Percentiles rank a stretch among this genome's conserved stretches.
These are phyloP conservation scores for Lecanosticta acicola DNA, from an alignment of 2,329 filamentous ascomycete genomes.

Conservation along the genomic window DNA sequence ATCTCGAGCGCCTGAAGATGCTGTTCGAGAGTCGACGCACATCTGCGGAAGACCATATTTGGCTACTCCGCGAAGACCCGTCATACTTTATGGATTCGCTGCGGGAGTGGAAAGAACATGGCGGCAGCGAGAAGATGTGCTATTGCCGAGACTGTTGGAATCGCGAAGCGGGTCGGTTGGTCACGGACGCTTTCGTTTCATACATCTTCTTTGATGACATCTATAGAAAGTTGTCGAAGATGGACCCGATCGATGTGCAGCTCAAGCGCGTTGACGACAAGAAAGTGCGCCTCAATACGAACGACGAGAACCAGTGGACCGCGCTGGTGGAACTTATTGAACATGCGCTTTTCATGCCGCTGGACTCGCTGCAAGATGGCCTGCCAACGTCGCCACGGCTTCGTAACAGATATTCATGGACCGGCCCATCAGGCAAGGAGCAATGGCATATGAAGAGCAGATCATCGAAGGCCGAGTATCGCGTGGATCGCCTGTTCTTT, in stretches of 20 bases:
- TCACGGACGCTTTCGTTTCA: constrained; percentile 15
- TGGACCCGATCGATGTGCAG: constrained; percentile 27
- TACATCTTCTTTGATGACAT: constrained; percentile 22
- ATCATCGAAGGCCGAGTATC: constrained; percentile 7
- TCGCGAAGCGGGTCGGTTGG: constrained; percentile 12
- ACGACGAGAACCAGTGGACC: constrained; percentile 37
- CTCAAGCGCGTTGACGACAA: constrained; percentile 39
- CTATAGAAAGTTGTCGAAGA: constrained; percentile 8
- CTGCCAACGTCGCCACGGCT: constrained; percentile 21
- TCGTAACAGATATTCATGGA: constrained; percentile 12
- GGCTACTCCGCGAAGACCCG: constrained; percentile 54
- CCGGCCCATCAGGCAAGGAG: not conserved
- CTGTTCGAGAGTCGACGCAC: constrained; percentile 41
- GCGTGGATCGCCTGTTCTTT: constrained; percentile 13
- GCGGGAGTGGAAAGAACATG: constrained; percentile 44
- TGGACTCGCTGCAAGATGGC: constrained; percentile 8
- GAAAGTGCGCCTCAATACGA: constrained; percentile 32
- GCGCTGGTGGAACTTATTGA: constrained; percentile 31
- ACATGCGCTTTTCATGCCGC: constrained; percentile 7
- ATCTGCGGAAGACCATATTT: constrained; percentile 50
- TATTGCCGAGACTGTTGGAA: constrained; percentile 13
- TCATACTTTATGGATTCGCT: constrained; percentile 48
- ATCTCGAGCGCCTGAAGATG: constrained; percentile 42
- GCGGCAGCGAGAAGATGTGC: constrained; percentile 25
- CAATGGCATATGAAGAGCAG: constrained; percentile 5